Evolutionary conservation across 2,329 filamentous ascomycete genomes (phyloP), one percentile per base, ranked within the genome.

Genomic region (Zasmidium cellare): DNA sequence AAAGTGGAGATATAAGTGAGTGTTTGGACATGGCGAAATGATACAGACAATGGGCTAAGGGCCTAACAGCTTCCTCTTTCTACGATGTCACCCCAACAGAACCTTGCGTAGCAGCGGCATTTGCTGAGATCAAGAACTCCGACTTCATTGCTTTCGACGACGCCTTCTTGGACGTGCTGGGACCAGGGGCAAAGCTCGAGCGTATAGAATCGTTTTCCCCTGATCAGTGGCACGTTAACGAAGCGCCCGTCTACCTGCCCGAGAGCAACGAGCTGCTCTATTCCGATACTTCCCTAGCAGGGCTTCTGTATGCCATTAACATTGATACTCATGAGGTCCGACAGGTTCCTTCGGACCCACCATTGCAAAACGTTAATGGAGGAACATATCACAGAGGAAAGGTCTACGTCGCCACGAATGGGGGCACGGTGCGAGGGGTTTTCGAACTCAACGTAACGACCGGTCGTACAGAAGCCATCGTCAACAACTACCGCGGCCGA

Each of bases 401-500:
- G 11, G 55, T 68, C 51, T 69, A 70, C 47, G 47, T 68, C 5
- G 57, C 59, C 5, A 68, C 64, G 2, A 65, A 67, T 18, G 67
- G 67, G 23, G 57, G 61, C 24, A 20, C 64, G 20, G 62, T 63
- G 1, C 63, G 66, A 18, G 64, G 64, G 6, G 58, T 68, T 9
- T 61, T 58, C 41, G 56, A 60, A 20, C 38, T 61, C 31, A 60
- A 65, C 23, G 41, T 60, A 31, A 58, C 62, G 24, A 60, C 61
- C 9, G 65, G 59, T 3, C 51, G 55, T 16, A 53, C 60, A n/a
- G 60, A 60, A 31, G 53, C 62, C 0, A 71, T 87, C 6, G 57
- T 87, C 14, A 84, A 84, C 66, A 85, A 83, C 68, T 87, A 76
- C 67, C 83, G 82, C 38, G 84, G 85, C 7, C 78, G 83, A 77